A percentile compares a stretch with the other conserved stretches of the same genome.
Evolutionary conservation across 768 basidiomycete species (phyloP).

Genomic region (Suillus brevipes): DNA sequence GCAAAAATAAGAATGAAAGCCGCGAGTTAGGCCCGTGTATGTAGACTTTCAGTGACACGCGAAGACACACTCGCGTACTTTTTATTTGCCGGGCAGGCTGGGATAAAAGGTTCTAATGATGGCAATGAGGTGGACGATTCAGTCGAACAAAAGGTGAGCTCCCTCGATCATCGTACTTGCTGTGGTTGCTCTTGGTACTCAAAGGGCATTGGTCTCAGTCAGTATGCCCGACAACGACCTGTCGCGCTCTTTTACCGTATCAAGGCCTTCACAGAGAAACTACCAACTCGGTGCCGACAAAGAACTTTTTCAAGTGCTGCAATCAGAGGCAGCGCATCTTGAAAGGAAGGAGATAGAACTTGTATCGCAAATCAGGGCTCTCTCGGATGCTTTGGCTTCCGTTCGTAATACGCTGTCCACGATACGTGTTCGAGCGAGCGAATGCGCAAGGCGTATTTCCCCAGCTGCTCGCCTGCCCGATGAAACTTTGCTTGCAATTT

Average conservation of each 20-base stretch:
- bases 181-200: background rate
- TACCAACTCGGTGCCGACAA: background rate
- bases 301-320: background rate
- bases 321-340: background rate
- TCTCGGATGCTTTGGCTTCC: background rate
- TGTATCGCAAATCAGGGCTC: background rate
- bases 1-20: background rate
- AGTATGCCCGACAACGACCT: background rate
- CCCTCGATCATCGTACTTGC: background rate
- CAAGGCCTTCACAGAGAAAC: background rate
- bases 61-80: background rate
- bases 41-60: background rate
- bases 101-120: constrained; percentile 1
- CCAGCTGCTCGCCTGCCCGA: constrained; percentile 31
- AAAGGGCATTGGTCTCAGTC: background rate
- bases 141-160: constrained; percentile 2
- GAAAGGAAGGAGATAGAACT: constrained; percentile 1
- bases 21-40: background rate
- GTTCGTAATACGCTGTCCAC: constrained; percentile 10
- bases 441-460: constrained; percentile 31
- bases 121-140: background rate
- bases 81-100: background rate
- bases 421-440: constrained; percentile 27
- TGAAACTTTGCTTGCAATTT: constrained; percentile 31
- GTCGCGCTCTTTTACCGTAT: background rate